These are phyloP conservation scores for Stenocarpella maydis DNA, from an alignment of 2,329 filamentous ascomycete species.

Conservation along the genomic window DNA sequence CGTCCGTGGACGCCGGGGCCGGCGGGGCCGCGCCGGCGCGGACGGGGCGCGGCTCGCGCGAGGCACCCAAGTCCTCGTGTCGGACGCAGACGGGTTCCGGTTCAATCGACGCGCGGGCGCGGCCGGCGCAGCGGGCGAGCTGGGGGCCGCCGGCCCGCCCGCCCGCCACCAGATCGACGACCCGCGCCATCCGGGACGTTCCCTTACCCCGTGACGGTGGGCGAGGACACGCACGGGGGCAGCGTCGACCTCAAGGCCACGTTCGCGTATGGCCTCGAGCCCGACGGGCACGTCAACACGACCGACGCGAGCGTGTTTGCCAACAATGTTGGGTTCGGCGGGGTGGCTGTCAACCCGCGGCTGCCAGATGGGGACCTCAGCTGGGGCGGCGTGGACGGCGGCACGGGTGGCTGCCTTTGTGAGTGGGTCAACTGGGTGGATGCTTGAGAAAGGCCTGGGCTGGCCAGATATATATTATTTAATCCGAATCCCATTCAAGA, in stretches of 20 bases:
- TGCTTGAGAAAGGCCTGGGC: neutral
- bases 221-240: slow-evolving; percentile 70
- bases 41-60: slow-evolving; percentile 61
- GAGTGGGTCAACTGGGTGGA: slow-evolving; percentile 64
- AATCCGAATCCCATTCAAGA: neutral
- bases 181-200: slow-evolving; percentile 61
- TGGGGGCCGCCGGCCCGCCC: slow-evolving; percentile 36
- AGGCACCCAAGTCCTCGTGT: slow-evolving; percentile 64
- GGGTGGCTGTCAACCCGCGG: slow-evolving; percentile 61
- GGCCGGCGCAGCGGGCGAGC: too few relatives aligned
- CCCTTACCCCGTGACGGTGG: slow-evolving; percentile 70
- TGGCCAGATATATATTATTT: neutral
- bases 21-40: slow-evolving; percentile 54
- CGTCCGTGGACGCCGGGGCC: slow-evolving; percentile 56
- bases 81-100: slow-evolving; percentile 68
- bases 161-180: slow-evolving; percentile 40
- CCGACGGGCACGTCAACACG: slow-evolving; percentile 54
- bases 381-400: slow-evolving; percentile 69
- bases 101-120: slow-evolving; percentile 67
- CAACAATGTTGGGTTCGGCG: slow-evolving; percentile 60
- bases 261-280: slow-evolving; percentile 61
- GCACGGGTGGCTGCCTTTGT: slow-evolving; percentile 69
- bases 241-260: slow-evolving; percentile 59
- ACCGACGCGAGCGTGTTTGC: slow-evolving; percentile 54
- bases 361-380: slow-evolving; percentile 51